phyloP scores from a whole-genome alignment of 129 eudicot species.

The Saussurea involucrata region DNA sequence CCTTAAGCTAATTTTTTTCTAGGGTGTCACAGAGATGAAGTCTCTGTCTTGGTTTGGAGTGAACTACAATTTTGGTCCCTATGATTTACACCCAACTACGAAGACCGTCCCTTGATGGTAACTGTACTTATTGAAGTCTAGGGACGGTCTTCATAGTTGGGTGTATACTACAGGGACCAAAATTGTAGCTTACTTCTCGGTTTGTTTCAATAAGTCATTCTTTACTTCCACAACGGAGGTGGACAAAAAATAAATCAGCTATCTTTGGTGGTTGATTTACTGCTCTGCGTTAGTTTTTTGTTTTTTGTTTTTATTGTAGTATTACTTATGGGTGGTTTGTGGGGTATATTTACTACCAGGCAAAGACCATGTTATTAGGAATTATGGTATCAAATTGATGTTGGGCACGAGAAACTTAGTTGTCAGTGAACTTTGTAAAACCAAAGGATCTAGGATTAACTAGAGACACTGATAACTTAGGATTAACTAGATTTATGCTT shows the following conservation, averaged over 20 bases:
- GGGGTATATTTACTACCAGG: neutral
- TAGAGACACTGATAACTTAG: neutral
- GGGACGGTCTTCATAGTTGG: no score
- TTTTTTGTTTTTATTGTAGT: neutral
- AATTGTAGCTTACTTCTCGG: neutral
- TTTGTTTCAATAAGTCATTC: neutral
- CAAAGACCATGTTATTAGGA: neutral
- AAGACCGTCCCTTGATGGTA: no score
- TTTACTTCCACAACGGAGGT: neutral
- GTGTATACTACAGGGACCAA: no score
- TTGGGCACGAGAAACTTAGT: neutral
- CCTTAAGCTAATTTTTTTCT: neutral
- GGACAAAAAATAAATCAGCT: neutral
- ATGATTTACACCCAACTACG: no score
- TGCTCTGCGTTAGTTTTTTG: neutral
- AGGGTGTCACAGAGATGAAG: neutral
- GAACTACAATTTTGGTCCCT: no score
- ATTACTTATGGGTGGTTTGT: neutral
- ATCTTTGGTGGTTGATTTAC: neutral
- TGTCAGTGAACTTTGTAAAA: neutral
- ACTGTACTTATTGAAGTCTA: no score
- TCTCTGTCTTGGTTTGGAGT: no score
- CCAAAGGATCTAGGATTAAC: neutral
- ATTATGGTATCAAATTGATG: neutral
- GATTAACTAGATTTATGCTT: neutral